Conservation (phyloP, 352 stramenopile species). For the Phytophthora multivora region DNA sequence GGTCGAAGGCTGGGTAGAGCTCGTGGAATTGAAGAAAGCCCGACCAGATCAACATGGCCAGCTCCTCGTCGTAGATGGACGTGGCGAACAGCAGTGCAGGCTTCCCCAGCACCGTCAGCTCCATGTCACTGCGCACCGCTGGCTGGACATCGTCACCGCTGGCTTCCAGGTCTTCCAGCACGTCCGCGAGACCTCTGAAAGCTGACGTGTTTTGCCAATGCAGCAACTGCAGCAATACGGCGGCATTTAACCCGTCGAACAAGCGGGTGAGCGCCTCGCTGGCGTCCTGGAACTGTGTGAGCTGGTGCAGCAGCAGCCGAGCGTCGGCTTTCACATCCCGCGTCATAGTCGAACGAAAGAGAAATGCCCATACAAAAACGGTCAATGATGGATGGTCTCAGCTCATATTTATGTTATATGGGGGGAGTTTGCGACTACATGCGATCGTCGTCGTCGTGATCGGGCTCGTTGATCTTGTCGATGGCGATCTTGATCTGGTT, state of each 20-base stretch:
- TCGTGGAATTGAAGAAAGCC: slow-evolving; percentile 57
- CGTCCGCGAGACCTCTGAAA: slow-evolving; percentile 28
- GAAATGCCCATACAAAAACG: slow-evolving; percentile 20
- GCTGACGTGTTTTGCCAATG: slow-evolving; percentile 47
- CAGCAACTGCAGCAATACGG: slow-evolving; percentile 50
- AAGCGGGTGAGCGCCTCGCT: slow-evolving; percentile 48
- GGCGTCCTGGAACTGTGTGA: slow-evolving; percentile 68
- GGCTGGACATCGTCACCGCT: slow-evolving; percentile 10
- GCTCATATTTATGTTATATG: slow-evolving; percentile 34
- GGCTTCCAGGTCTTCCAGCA: slow-evolving; percentile 41
- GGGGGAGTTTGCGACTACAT: slow-evolving; percentile 32
- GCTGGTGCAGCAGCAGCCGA: slow-evolving; percentile 47
- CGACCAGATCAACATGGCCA: slow-evolving; percentile 66
- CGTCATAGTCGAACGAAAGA: slow-evolving; percentile 13
- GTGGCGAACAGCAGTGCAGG: slow-evolving; percentile 77
- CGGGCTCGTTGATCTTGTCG: slow-evolving; percentile 87
- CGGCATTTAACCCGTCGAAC: slow-evolving; percentile 42
- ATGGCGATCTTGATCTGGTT: slow-evolving; percentile 97
- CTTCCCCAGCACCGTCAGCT: slow-evolving; percentile 79
- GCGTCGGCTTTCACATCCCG: slow-evolving; percentile 34
- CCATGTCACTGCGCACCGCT: slow-evolving; percentile 28
- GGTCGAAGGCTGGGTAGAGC: slow-evolving; percentile 40
- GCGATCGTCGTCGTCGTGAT: slow-evolving; percentile 58
- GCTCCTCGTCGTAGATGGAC: slow-evolving; percentile 87
- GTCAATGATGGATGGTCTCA: slow-evolving; percentile 10